Base-by-base conservation (phyloP, 225 moss, liverwort and hornwort genomes). In the Asterella californica region DNA sequence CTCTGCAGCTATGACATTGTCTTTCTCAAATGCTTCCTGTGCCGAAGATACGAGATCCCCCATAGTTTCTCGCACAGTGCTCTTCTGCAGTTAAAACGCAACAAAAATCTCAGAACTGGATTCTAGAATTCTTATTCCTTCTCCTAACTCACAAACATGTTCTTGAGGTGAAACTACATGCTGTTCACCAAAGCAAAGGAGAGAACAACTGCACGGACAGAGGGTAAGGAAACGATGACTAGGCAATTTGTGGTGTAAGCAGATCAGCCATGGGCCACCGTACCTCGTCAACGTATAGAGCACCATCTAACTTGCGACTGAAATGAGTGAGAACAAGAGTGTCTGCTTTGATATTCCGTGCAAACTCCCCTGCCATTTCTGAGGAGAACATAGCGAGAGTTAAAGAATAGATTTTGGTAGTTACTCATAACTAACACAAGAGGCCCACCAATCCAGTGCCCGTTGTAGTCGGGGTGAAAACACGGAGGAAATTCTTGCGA, bases 281-380 rank as follows among this genome's bases (percentile, higher is more conserved):
- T 81, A 96, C 96, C 82, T 91, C 91, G 71, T 89, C 82, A 57
- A 94, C 93, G 60, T 83, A 88, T 6, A 90, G 74, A 73, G 96
- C 89, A 74, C 96, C 96, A 86, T 94, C 93, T 86, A 97, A 78
- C 82, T 94, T 97, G 84, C 92, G 92, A 63, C 96, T 97, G 79
- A 97, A 97, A 83, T 97, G 96, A 80, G 96, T 97, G 36, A 97
- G 93, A 74, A 97, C 91, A 77, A 97, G 93, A 60, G 91, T 90
- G 73, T 90, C 89, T 38, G 93, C 94, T 74, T 91, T 80, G 25
- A 92, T 89, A 54, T 85, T 84, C 82, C 89, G 88, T 76, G 96
- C 94, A 86, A 97, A 97, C 59, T 84, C 82, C 76, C 96, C 94
- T 72, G 96, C 96, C 82, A 91, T 92, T 82, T 88, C 96, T 96